Base-by-base conservation (phyloP, 2,329 filamentous ascomycete species). In the Talaromyces sp. region DNA sequence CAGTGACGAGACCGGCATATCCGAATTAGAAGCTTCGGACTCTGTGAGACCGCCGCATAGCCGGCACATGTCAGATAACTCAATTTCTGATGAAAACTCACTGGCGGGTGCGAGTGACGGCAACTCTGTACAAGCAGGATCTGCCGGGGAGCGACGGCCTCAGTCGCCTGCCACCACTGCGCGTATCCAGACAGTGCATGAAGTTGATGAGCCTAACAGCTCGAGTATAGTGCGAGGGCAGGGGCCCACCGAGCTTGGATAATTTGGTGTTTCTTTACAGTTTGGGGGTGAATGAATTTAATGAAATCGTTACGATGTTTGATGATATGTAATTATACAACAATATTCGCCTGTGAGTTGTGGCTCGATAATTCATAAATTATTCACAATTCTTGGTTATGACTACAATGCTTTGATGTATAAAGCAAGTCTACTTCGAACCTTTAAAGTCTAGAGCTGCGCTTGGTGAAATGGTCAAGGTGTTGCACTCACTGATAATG, bases 1-100 rank as follows among this genome's bases (percentile, higher is more conserved):
- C 34, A 62, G 60, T 52, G 61, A 62, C 30, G 59, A 40, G 2
- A 56, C 53, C 14, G 27, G 31, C 51, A 52, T 62, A 12, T 62
- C 61, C 5, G 61, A 62, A 23, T 59, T 59, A 14, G 61, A 54
- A 3, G 55, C 61, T 8, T 59, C 61, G 4, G 52, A 58, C 27
- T 30, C 50, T 8, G 56, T 34, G 34, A 28, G 51, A 16, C 56
- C 57, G 12, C 8, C 27, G 9, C 57, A 59, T 14, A 62, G 28
- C 40, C 50, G 57, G 4, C 61, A 62, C 42, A 16, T 28, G 7
- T 59, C 61, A 14, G 61, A 59, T 31, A 52, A 51, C 27, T 62
- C 61, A 10, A 28, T 59, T 30, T 56, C 57, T 4, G 61, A 62
- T 59, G 40, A 9, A 40, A 42, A 27, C 18, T 62, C 60, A 23